These are phyloP conservation scores for Cladobotryum mycophilum DNA, from an alignment of 2,329 filamentous ascomycete species.

Conservation along the genomic window DNA sequence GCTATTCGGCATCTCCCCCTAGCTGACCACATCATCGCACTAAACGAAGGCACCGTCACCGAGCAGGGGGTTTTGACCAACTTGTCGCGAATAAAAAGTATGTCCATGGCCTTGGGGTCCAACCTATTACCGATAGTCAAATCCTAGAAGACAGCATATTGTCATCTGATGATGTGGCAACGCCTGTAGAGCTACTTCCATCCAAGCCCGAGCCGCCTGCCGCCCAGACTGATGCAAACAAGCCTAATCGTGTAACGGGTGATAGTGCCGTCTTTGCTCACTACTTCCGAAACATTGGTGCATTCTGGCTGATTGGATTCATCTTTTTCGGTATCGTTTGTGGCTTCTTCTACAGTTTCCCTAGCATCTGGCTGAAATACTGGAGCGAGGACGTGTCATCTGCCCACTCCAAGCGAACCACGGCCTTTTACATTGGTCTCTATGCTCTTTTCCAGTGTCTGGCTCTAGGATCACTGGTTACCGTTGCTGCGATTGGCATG, in stretches of 20 bases:
- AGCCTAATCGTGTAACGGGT: no score
- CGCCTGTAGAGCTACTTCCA: no score
- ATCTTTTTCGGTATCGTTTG: slow-evolving; percentile 16
- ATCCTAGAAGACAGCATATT: no score
- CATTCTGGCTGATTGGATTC: slow-evolving; percentile 14
- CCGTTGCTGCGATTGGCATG: slow-evolving; percentile 17
- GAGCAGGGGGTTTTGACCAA: slow-evolving; percentile 33
- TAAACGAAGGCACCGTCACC: slow-evolving; percentile 36
- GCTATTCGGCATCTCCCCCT: slow-evolving; percentile 25
- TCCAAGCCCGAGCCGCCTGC: no score
- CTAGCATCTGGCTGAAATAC: slow-evolving; percentile 35
- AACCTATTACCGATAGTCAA: slow-evolving; percentile 4
- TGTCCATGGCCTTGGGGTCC: slow-evolving; percentile 31
- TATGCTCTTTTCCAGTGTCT: slow-evolving; percentile 19
- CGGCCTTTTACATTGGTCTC: slow-evolving; percentile 26
- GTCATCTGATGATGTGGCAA: no score
- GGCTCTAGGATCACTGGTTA: neutral
- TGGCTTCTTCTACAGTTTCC: slow-evolving; percentile 24
- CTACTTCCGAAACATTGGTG: slow-evolving; percentile 26
- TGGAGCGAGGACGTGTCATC: slow-evolving; percentile 28
- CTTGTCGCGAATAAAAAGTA: slow-evolving; percentile 30
- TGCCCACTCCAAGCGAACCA: slow-evolving; percentile 4
- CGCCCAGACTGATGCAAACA: no score
- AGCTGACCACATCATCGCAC: slow-evolving; percentile 42
- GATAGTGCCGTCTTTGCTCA: slow-evolving; percentile 26